phyloP scores from a whole-genome alignment of 192 early-diverging fungal species.

The Dissophora ornata region DNA sequence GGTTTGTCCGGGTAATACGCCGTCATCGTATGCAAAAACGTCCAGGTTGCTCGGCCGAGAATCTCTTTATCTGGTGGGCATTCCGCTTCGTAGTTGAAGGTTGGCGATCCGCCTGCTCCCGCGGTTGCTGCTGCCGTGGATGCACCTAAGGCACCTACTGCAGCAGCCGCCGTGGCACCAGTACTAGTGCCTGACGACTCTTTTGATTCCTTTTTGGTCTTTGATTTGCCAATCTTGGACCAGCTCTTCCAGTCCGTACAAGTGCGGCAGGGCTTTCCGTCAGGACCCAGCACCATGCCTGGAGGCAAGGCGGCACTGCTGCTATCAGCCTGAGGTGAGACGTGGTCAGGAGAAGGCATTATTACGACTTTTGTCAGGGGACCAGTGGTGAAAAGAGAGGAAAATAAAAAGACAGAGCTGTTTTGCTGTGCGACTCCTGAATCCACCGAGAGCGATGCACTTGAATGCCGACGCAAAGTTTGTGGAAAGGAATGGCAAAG shows the following conservation, averaged over 20 bases:
- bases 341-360: slow-evolving; percentile 35
- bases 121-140: slow-evolving; percentile 7
- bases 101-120: slow-evolving; percentile 18
- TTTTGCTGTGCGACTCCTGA: too few species aligned
- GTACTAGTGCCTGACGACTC: slow-evolving; percentile 19
- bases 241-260: slow-evolving; percentile 83
- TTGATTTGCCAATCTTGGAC: slow-evolving; percentile 64
- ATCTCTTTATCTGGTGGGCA: slow-evolving; percentile 87
- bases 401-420: too few species aligned
- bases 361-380: too few species aligned
- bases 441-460: too few species aligned
- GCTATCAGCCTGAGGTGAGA: neutral
- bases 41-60: slow-evolving; percentile 95
- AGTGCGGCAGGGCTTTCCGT: slow-evolving; percentile 80
- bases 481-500: neutral
- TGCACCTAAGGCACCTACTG: neutral
- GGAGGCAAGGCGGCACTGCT: slow-evolving; percentile 20
- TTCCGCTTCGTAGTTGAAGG: slow-evolving; percentile 54
- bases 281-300: slow-evolving; percentile 57
- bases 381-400: too few species aligned
- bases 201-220: slow-evolving; percentile 21
- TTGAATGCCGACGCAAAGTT: neutral
- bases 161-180: slow-evolving; percentile 23
- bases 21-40: slow-evolving; percentile 96
- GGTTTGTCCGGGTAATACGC: slow-evolving; percentile 94